Conservation (phyloP, 2,329 filamentous ascomycete species). For the Dactylonectria macrodidyma region DNA sequence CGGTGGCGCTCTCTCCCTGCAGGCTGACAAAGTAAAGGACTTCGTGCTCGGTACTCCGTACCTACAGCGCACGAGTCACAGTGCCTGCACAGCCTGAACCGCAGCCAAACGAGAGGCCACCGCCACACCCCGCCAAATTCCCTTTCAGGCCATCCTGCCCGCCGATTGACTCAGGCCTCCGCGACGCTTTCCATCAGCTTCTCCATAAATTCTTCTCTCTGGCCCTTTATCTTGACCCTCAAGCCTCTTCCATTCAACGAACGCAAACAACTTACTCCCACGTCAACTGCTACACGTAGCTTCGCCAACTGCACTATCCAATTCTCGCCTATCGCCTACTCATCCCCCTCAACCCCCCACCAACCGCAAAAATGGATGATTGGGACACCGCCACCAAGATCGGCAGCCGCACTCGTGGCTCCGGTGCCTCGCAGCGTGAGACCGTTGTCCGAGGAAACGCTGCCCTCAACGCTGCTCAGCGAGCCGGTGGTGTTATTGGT, state of each 20-base stretch:
- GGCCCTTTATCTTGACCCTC: slow-evolving; percentile 38
- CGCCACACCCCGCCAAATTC: slow-evolving; percentile 39
- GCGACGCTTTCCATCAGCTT: slow-evolving; percentile 51
- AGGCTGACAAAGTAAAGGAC: no score
- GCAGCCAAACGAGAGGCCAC: slow-evolving; percentile 14
- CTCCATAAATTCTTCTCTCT: slow-evolving; percentile 48
- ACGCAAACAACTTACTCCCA: neutral
- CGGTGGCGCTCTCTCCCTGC: slow-evolving; percentile 31
- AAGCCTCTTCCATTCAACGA: slow-evolving; percentile 36
- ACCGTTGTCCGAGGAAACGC: slow-evolving; percentile 88
- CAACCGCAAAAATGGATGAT: slow-evolving; percentile 69
- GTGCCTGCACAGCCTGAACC: slow-evolving; percentile 30
- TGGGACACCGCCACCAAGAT: slow-evolving; percentile 96
- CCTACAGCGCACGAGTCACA: slow-evolving; percentile 5
- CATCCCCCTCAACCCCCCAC: slow-evolving; percentile 46
- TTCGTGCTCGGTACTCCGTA: neutral
- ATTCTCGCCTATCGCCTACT: slow-evolving; percentile 14
- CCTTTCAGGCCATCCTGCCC: slow-evolving; percentile 44
- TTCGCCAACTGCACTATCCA: neutral
- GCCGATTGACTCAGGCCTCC: slow-evolving; percentile 58
- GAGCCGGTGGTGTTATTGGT: slow-evolving; percentile 80
- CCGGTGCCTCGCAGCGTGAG: slow-evolving; percentile 79
- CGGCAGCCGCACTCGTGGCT: slow-evolving; percentile 84
- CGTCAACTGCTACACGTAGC: slow-evolving; percentile 27
- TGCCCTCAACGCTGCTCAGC: slow-evolving; percentile 90